Conservation (phyloP, 306 rosid species). For the Spatholobus suberectus region DNA sequence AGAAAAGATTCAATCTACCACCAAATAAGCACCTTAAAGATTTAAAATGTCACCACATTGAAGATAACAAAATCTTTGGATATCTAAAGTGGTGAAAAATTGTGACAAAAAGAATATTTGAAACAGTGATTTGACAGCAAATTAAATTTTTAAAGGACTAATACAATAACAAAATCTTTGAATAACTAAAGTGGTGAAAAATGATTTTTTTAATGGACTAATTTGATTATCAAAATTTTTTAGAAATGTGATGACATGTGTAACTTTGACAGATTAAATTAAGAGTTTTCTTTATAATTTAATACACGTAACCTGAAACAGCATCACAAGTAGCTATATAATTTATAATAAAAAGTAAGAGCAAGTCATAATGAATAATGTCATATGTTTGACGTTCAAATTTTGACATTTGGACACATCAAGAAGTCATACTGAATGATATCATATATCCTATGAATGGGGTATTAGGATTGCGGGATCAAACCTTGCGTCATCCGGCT, state of each 20-base stretch:
- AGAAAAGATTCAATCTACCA: no score
- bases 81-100: no score
- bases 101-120: no score
- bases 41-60: no score
- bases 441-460: no score
- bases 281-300: background rate
- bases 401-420: no score
- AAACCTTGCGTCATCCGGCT: no score
- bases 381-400: no score
- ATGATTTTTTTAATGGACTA: background rate
- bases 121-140: background rate
- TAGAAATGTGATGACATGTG: background rate
- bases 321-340: background rate
- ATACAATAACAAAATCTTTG: background rate
- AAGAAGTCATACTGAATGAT: background rate
- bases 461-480: no score
- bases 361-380: background rate
- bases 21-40: no score
- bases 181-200: no score
- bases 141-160: background rate
- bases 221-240: background rate
- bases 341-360: background rate
- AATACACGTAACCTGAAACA: background rate
- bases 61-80: no score
- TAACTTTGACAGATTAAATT: background rate